These are phyloP conservation scores for Quercus engelmannii DNA, from an alignment of 306 rosid genomes.

Conservation along the genomic window DNA sequence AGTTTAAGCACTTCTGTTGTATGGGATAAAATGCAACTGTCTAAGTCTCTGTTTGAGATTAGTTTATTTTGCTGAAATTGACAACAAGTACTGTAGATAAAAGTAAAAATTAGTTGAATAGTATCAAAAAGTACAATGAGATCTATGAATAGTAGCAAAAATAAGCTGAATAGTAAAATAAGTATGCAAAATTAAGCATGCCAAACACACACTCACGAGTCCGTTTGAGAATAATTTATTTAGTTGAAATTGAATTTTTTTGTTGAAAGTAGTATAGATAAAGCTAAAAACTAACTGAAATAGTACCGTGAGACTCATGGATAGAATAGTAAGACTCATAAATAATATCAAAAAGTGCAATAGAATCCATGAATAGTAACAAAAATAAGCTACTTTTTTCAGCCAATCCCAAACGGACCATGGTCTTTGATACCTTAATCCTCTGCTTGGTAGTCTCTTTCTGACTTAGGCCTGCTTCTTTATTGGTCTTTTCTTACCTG, in stretches of 20 bases:
- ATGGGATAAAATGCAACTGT: too few relatives aligned
- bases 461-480: background rate
- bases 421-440: background rate
- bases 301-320: rapidly evolving
- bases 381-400: background rate
- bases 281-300: rapidly evolving
- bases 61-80: too few relatives aligned
- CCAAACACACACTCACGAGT: too few relatives aligned
- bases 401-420: rapidly evolving
- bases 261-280: rapidly evolving
- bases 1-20: background rate
- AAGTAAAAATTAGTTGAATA: rapidly evolving
- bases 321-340: rapidly evolving
- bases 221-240: too few relatives aligned
- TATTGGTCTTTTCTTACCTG: background rate
- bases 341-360: too few relatives aligned
- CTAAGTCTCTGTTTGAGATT: rapidly evolving
- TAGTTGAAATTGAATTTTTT: too few relatives aligned
- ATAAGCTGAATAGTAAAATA: too few relatives aligned
- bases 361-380: rapidly evolving
- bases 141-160: too few relatives aligned
- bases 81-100: too few relatives aligned
- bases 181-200: too few relatives aligned
- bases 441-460: background rate
- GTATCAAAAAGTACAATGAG: rapidly evolving